Percentiles rank a stretch among this genome's conserved stretches.
These are phyloP conservation scores for Tylopilus balloui DNA, from an alignment of 768 basidiomycete species.

Conservation along the genomic window DNA sequence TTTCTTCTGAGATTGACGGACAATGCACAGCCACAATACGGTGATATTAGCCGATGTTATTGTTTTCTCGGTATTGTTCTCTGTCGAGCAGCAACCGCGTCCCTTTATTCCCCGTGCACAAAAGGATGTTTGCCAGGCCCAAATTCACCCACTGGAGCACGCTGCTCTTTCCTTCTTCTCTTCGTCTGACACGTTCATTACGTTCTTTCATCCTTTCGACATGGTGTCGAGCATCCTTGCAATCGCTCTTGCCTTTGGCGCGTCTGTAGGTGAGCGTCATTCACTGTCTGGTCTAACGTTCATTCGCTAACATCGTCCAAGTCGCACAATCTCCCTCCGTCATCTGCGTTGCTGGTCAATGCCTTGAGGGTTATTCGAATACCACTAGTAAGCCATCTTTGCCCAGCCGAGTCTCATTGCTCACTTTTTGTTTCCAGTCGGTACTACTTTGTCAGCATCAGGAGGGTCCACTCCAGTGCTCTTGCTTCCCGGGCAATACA, in stretches of 20 bases:
- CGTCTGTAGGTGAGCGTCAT: slow-evolving; percentile 35
- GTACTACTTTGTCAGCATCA: slow-evolving; percentile 56
- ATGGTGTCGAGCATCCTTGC: slow-evolving; percentile 41
- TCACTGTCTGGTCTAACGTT: background rate
- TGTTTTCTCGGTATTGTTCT: slow-evolving; percentile 29
- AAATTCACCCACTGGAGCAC: slow-evolving; percentile 15
- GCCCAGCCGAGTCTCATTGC: background rate
- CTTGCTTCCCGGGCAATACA: slow-evolving; percentile 75
- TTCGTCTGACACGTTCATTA: slow-evolving; percentile 17
- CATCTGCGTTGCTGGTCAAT: slow-evolving; percentile 86
- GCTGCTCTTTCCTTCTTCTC: slow-evolving; percentile 20
- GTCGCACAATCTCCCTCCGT: slow-evolving; percentile 60
- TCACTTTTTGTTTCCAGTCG: slow-evolving; percentile 46
- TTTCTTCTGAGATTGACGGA: background rate
- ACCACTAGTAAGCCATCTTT: slow-evolving; percentile 50
- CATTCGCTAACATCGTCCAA: slow-evolving; percentile 18
- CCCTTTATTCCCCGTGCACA: slow-evolving; percentile 25
- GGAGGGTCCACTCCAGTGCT: slow-evolving; percentile 51
- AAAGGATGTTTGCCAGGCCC: slow-evolving; percentile 19
- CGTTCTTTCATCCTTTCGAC: slow-evolving; percentile 24
- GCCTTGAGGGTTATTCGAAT: slow-evolving; percentile 75
- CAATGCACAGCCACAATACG: slow-evolving; percentile 11
- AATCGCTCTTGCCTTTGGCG: slow-evolving; percentile 34
- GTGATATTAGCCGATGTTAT: slow-evolving; percentile 18
- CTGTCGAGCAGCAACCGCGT: slow-evolving; percentile 18